Base-by-base conservation (phyloP, 2,329 filamentous ascomycete genomes). In the Xylariomycetidae sp. region DNA sequence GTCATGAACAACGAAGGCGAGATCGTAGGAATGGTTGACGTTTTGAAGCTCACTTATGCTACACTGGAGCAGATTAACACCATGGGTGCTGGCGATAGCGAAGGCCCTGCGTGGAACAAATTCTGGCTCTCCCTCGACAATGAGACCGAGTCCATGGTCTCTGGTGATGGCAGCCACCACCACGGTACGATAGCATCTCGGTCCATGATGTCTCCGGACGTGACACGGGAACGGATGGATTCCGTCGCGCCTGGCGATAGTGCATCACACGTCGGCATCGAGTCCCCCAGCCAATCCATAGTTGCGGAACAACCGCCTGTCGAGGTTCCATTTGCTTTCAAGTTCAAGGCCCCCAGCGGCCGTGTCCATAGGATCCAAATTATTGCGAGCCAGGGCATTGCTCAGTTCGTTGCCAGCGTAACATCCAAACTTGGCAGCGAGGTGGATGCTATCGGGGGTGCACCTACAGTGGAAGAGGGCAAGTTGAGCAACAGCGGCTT, bases 21-120 rank as follows among this genome's bases (percentile, higher is more conserved):
- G 63, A 98, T 98, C 56, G 92, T 98, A 38, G 92, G 92, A 53
- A 98, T 98, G 92, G 92, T 98, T 16, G 92, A 98, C 62, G 92
- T 98, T 38, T 77, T 98, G 42, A 97, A 97, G 68, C 74, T 98
- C 54, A 98, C 92, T 15, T 98, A 98, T 63, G 92, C 92, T 31
- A 98, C 92, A 5, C 75, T 98, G 33, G 92, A 98, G 64, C 90
- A 96, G 69, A 88, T 94, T 64, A 97, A 97, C 69, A 88, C 87
- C 38, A 97, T 98, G 82, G 81, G 77, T 25, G 88, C 82, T 33
- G 77, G 78, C 26, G 90, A 95, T 56, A 88, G 80, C 50, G 92
- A 98, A 64, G 92, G 92, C 0, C 92, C 92, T 5, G 92, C 92
- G 6, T 98, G 92, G 92, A 97, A 96, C 70, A 98, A 97, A 64